Percentiles rank a stretch among this genome's conserved stretches.
phyloP scores from a whole-genome alignment of 2,329 filamentous ascomycete genomes.

The Zelopaecilomyces penicillatus region DNA sequence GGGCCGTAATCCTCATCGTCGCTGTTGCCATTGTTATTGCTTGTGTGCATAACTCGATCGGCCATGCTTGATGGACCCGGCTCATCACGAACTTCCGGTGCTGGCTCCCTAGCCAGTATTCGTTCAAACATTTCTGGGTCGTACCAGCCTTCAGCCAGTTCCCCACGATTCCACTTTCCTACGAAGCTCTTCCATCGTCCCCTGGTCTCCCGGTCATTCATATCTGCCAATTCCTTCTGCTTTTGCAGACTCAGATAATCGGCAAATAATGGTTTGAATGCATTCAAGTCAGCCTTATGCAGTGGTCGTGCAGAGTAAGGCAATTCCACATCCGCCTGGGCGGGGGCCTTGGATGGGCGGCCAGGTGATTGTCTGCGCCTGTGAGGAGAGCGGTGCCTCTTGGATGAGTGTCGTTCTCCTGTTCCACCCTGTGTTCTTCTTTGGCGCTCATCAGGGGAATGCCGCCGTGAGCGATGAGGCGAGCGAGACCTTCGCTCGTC shows the following conservation, averaged over 20 bases:
- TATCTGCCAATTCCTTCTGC: conserved; percentile 54
- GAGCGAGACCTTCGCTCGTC: conserved; percentile 4
- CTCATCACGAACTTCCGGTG: conserved; percentile 1
- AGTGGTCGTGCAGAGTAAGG: conserved; percentile 60
- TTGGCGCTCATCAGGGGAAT: conserved; percentile 9
- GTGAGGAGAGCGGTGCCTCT: conserved; percentile 17
- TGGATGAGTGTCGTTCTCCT: conserved; percentile 10
- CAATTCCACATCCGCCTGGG: conserved; percentile 28
- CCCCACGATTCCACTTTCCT: conserved; percentile 82
- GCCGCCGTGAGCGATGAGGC: conserved; percentile 1
- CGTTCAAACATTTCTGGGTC: conserved; percentile 60
- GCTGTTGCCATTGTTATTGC: conserved; percentile 25
- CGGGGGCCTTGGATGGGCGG: conserved; percentile 1
- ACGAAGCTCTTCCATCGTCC: conserved; percentile 93
- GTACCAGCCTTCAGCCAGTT: conserved; percentile 89
- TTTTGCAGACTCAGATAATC: conserved; percentile 88
- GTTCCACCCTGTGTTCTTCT: background rate
- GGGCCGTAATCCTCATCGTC: conserved; percentile 52
- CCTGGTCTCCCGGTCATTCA: conserved; percentile 66
- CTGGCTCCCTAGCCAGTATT: conserved; percentile 21
- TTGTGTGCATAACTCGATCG: conserved; percentile 6
- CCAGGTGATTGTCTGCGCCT: conserved; percentile 10
- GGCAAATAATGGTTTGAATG: conserved; percentile 65
- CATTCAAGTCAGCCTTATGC: conserved; percentile 57
- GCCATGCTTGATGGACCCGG: background rate